Percentiles rank a stretch among this genome's conserved stretches.
Evolutionary conservation across 345 rosid species (phyloP).

Genomic region (Eutrema yunnanense): DNA sequence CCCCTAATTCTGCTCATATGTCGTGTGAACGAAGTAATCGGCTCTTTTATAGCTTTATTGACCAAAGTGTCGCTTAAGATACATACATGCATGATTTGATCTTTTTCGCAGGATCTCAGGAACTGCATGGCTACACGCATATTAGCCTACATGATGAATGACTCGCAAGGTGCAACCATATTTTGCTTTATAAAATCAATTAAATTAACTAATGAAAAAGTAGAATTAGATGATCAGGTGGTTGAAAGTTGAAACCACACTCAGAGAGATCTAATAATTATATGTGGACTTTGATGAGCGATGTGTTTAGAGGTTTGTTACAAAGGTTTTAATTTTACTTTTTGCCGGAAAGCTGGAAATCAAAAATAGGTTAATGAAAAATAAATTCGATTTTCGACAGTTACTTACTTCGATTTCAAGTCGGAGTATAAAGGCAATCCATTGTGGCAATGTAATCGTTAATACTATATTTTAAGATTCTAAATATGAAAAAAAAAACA

Average conservation of each 20-base stretch:
- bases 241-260: slow-evolving; percentile 19
- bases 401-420: background rate
- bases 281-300: slow-evolving; percentile 5
- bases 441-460: background rate
- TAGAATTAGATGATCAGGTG: slow-evolving; percentile 15
- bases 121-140: slow-evolving; percentile 34
- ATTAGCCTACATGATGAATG: slow-evolving; percentile 17
- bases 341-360: background rate
- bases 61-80: slow-evolving; percentile 28
- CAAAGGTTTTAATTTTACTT: background rate
- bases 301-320: slow-evolving; percentile 1
- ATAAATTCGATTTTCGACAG: no score
- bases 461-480: background rate
- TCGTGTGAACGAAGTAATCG: slow-evolving; percentile 31
- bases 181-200: background rate
- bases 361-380: no score
- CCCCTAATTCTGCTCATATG: slow-evolving; percentile 10
- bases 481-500: background rate
- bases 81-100: slow-evolving; percentile 32
- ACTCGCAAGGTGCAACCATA: slow-evolving; percentile 2
- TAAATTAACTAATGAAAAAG: background rate
- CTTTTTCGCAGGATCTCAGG: slow-evolving; percentile 23
- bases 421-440: background rate
- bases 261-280: slow-evolving; percentile 15
- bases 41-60: slow-evolving; percentile 19